These are phyloP conservation scores for Picochlorum sp. DNA, from an alignment of 139 green algal genomes.

Conservation along the genomic window DNA sequence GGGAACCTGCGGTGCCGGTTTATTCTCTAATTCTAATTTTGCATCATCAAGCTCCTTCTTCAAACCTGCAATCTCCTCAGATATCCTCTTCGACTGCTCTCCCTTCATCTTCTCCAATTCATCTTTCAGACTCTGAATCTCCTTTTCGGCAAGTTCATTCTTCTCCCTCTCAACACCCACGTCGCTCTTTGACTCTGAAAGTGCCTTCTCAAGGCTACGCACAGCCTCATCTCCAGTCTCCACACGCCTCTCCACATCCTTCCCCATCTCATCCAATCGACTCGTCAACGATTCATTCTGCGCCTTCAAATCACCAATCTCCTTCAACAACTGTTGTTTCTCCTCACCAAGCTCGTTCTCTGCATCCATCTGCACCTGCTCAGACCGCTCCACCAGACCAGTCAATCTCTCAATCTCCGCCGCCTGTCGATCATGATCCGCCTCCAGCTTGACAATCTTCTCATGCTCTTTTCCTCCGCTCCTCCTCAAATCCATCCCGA, in stretches of 20 bases:
- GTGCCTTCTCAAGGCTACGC: too few relatives aligned
- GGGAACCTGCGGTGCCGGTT: neutral
- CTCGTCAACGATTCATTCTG: too few relatives aligned
- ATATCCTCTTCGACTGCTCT: neutral
- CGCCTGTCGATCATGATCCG: neutral
- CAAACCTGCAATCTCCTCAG: neutral
- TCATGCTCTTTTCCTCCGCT: neutral
- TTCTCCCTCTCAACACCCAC: neutral
- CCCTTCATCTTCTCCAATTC: neutral
- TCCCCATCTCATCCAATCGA: too few relatives aligned
- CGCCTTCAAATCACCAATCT: too few relatives aligned
- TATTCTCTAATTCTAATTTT: neutral
- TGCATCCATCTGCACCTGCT: constrained; percentile 7
- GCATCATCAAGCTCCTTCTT: neutral
- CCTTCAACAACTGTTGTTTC: neutral
- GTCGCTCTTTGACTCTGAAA: neutral
- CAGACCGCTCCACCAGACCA: constrained; percentile 17
- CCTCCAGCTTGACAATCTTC: constrained; percentile 4
- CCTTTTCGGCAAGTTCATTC: neutral
- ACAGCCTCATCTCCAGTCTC: too few relatives aligned
- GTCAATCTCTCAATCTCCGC: constrained; percentile 3
- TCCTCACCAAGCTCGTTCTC: constrained; percentile 10
- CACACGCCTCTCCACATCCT: too few relatives aligned
- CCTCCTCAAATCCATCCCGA: neutral
- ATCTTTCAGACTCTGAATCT: neutral